Conservation (phyloP, 176 grass and related monocot species). For the Saccharum spontaneum region DNA sequence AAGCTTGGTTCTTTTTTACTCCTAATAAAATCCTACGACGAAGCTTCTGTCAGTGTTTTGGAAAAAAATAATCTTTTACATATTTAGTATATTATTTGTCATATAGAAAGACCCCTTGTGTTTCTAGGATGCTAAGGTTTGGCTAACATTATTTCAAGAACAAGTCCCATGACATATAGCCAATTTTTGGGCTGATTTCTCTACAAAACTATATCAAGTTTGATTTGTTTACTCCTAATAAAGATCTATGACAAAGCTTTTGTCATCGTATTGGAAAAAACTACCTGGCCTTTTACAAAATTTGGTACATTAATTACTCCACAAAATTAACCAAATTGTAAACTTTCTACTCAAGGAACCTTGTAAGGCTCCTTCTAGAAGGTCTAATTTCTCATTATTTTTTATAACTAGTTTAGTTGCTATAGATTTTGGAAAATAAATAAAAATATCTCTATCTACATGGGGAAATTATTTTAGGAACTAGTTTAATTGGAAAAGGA, state of each 20-base stretch:
- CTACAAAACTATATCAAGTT: not conserved
- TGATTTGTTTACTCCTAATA: not conserved
- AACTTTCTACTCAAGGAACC: not conserved
- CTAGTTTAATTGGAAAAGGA: not conserved
- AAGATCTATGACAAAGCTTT: not conserved
- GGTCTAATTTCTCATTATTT: not conserved
- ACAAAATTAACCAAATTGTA: not conserved
- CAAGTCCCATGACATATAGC: not conserved
- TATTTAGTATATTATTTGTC: too few species aligned
- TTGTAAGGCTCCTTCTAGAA: not conserved
- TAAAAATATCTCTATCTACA: not conserved
- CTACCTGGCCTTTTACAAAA: too few species aligned
- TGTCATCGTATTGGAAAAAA: not conserved
- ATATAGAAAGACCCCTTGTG: too few species aligned
- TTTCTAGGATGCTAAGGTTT: not conserved
- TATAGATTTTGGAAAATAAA: not conserved
- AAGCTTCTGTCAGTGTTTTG: too few species aligned
- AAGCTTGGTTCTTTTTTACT: too few species aligned
- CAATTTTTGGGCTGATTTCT: fast-evolving
- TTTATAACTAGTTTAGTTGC: not conserved
- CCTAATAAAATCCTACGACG: too few species aligned
- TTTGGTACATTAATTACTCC: too few species aligned
- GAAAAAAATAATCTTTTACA: too few species aligned
- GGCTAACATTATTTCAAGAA: not conserved
- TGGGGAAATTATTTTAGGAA: not conserved